Conservation (phyloP, 2,329 filamentous ascomycete genomes). For the Thelonectria discophora region DNA sequence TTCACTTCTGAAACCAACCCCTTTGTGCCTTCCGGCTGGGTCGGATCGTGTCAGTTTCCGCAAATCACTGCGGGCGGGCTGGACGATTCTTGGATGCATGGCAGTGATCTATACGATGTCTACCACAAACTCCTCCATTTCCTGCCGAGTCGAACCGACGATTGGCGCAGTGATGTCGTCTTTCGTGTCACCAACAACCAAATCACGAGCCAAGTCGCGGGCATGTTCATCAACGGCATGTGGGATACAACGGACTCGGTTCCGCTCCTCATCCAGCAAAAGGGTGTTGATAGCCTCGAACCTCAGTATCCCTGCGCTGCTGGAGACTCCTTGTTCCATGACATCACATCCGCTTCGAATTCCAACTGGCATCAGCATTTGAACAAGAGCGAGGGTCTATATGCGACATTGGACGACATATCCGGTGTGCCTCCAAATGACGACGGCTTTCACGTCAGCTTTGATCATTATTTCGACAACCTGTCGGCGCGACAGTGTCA, state of each 20-base stretch:
- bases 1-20: conserved; percentile 72
- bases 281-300: conserved; percentile 75
- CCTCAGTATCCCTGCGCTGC: conserved; percentile 73
- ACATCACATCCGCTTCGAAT: conserved; percentile 56
- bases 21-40: conserved; percentile 71
- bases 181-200: conserved; percentile 84
- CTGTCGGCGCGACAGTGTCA: conserved; percentile 83
- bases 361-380: conserved; percentile 72
- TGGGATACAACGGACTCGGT: conserved; percentile 56
- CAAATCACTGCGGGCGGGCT: conserved; percentile 79
- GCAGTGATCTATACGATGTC: conserved; percentile 78
- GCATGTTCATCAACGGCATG: conserved; percentile 79
- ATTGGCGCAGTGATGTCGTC: conserved; percentile 56
- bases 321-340: conserved; percentile 54
- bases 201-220: conserved; percentile 83
- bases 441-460: conserved; percentile 72
- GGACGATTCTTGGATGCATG: conserved; percentile 79
- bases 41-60: conserved; percentile 80
- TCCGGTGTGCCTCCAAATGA: conserved; percentile 69
- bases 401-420: conserved; percentile 69
- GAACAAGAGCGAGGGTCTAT: conserved; percentile 62
- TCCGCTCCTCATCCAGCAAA: conserved; percentile 60
- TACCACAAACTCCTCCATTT: conserved; percentile 76
- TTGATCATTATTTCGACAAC: conserved; percentile 89
- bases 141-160: conserved; percentile 61